Evolutionary conservation across 306 rosid genomes (phyloP), one percentile per base, ranked within the genome.

Genomic region (Rubus parviflorus): DNA sequence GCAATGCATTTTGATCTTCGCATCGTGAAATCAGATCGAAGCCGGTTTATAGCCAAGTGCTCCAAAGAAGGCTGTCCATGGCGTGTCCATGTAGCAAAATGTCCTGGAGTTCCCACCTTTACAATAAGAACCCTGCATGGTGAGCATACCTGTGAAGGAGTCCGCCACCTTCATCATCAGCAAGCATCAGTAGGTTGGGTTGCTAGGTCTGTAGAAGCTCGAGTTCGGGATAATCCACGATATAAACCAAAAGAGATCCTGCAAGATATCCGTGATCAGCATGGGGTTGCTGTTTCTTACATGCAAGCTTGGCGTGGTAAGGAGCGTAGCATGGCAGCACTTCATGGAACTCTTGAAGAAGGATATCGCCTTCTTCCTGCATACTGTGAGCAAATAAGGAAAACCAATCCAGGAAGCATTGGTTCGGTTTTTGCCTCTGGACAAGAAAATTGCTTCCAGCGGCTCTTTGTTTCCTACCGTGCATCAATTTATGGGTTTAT

Each of bases 231-330:
- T 83, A 95, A 95, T 83, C 98, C 98, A 11, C 97, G 88, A 70
- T 89, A 88, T 87, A 95, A 95, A 75, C 98, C 98, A 56, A 92
- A 95, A 79, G 98, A 95, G 83, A 95, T 95, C 76, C 81, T 95
- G 67, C 93, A 93, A 79, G 97, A 95, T 88, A 95, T 95, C 72
- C 97, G 97, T 8, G 98, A 90, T 81, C 90, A 92, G 88, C 98
- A 95, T 73, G 98, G 98, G 79, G 98, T 95, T 75, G 97, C 97
- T 77, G 98, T 95, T 78, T 92, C 98, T 70, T 95, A 95, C 86
- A 95, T 95, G 98, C 98, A 95, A 92, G 98, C 98, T 76, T 95
- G 98, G 98, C 97, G 98, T 53, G 98, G 98, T 75, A 95, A 95
- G 89, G 98, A 95, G 72, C 91, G 98, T 23, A 92, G 98, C 87